A percentile compares a stretch with the other conserved stretches of the same genome.
Conservation (phyloP, 768 basidiomycete species). For the Agrocybe praecox region DNA sequence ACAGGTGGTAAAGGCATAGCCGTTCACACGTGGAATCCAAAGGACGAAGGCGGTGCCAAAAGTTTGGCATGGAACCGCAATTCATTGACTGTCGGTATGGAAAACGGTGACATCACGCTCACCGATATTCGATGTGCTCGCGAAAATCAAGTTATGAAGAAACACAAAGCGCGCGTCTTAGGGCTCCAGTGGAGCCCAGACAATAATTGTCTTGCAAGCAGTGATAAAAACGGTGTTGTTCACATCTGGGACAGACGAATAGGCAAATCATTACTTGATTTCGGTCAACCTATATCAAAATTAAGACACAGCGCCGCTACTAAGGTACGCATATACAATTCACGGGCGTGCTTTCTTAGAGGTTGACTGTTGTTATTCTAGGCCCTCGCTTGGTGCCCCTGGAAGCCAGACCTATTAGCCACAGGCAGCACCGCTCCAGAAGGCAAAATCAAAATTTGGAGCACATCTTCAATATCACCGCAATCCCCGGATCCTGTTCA, state of each 20-base stretch:
- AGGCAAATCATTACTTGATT: slow-evolving; percentile 56
- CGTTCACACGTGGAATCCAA: slow-evolving; percentile 40
- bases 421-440: slow-evolving; percentile 57
- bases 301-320: slow-evolving; percentile 63
- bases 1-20: slow-evolving; percentile 27
- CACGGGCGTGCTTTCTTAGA: neutral
- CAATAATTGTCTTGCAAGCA: slow-evolving; percentile 78
- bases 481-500: slow-evolving; percentile 41
- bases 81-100: slow-evolving; percentile 63
- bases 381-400: slow-evolving; percentile 89
- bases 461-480: slow-evolving; percentile 27
- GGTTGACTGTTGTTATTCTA: slow-evolving; percentile 24
- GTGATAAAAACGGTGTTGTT: slow-evolving; percentile 85
- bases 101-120: slow-evolving; percentile 65
- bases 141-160: slow-evolving; percentile 47
- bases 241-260: slow-evolving; percentile 76
- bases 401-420: slow-evolving; percentile 79
- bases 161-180: slow-evolving; percentile 51
- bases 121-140: slow-evolving; percentile 57
- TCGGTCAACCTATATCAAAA: slow-evolving; percentile 56
- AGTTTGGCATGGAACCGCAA: slow-evolving; percentile 60
- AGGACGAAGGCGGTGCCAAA: slow-evolving; percentile 23
- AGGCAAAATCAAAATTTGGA: slow-evolving; percentile 55
- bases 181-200: slow-evolving; percentile 78
- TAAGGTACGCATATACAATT: slow-evolving; percentile 37